Conservation (phyloP, 2,329 filamentous ascomycete genomes). For the Scedosporium boydii region DNA sequence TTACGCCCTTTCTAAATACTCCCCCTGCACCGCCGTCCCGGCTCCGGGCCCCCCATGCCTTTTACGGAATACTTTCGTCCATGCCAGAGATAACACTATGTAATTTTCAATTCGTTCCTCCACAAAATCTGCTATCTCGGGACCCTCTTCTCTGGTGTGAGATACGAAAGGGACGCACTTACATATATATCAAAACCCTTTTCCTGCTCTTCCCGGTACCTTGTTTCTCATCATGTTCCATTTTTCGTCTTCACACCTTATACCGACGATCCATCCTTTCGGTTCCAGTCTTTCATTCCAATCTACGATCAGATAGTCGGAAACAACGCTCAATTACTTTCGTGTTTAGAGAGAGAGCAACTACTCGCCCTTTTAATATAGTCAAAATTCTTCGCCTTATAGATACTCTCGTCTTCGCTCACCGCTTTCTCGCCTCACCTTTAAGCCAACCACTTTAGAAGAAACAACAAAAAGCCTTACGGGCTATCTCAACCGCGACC, state of each 20-base stretch:
- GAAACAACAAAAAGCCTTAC: neutral
- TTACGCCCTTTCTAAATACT: neutral
- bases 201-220: neutral
- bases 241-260: neutral
- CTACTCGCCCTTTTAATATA: too few species aligned
- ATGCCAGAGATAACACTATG: conserved; percentile 6
- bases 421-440: neutral
- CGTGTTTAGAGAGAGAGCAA: too few species aligned
- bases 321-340: too few species aligned
- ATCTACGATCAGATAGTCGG: too few species aligned
- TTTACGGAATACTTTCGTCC: neutral
- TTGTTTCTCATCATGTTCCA: neutral
- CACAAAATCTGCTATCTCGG: conserved; percentile 4
- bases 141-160: neutral
- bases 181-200: conserved; percentile 2
- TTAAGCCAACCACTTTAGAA: too few species aligned
- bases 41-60: conserved; percentile 3
- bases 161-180: neutral
- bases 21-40: conserved; percentile 4
- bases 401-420: neutral
- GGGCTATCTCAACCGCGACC: conserved; percentile 7
- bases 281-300: neutral
- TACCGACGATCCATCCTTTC: neutral
- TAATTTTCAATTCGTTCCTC: conserved; percentile 4
- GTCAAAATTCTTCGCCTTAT: too few species aligned